Percentiles rank a stretch among this genome's conserved stretches.
Evolutionary conservation across 768 basidiomycete genomes (phyloP).

Genomic region (Candolleomyces aberdarensis): DNA sequence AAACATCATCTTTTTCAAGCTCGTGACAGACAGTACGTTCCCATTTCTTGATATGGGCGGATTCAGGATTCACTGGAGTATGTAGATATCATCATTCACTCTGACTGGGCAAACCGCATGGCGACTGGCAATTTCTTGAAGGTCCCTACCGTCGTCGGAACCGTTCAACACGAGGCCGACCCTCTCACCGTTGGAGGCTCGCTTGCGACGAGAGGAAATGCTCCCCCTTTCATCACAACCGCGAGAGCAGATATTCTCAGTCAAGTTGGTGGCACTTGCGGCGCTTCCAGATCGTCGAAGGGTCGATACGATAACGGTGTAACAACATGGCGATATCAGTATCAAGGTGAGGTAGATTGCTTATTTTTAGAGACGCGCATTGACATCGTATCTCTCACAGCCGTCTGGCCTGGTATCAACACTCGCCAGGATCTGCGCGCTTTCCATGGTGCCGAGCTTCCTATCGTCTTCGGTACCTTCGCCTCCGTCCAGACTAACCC

Average conservation of each 20-base stretch:
- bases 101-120: constrained; percentile 24
- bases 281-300: constrained; percentile 21
- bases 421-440: constrained; percentile 30
- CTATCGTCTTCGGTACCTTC: constrained; percentile 35
- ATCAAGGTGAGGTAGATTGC: constrained; percentile 18
- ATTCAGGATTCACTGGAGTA: not conserved
- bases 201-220: constrained; percentile 21
- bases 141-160: constrained; percentile 29
- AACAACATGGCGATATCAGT: constrained; percentile 27
- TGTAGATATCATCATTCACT: constrained; percentile 31
- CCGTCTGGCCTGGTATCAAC: constrained; percentile 35
- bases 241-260: constrained; percentile 28
- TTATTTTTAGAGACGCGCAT: not conserved
- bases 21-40: constrained; percentile 30
- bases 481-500: constrained; percentile 20
- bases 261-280: constrained; percentile 29
- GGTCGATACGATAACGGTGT: constrained; percentile 26
- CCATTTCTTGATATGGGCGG: not conserved
- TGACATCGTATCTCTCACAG: constrained; percentile 13
- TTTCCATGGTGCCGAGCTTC: constrained; percentile 37
- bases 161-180: constrained; percentile 31
- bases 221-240: constrained; percentile 26
- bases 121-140: constrained; percentile 26
- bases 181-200: constrained; percentile 29
- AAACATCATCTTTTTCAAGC: constrained; percentile 24